Evolutionary conservation across 768 basidiomycete genomes (phyloP).

Genomic region (Leucosporidium scottii): DNA sequence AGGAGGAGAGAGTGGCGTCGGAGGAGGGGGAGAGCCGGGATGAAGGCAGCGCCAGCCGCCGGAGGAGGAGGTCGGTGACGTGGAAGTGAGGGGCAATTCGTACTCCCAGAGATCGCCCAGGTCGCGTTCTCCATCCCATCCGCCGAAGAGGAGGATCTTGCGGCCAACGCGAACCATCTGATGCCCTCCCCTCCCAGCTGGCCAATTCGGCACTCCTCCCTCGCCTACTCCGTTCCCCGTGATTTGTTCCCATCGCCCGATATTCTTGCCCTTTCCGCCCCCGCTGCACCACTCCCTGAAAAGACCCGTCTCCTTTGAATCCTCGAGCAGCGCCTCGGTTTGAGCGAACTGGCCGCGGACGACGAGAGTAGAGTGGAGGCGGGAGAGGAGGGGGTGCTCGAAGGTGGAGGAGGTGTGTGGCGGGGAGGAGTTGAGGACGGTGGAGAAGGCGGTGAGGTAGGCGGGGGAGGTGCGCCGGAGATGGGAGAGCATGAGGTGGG

Average conservation of each 20-base stretch:
- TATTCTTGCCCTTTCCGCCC: background rate
- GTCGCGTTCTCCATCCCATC: slow-evolving; percentile 13
- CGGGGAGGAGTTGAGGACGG: slow-evolving; percentile 1
- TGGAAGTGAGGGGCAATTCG: slow-evolving; percentile 7
- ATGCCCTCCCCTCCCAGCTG: slow-evolving; percentile 22
- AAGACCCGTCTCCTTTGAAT: background rate
- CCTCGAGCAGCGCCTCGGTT: slow-evolving; percentile 13
- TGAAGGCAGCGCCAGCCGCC: background rate
- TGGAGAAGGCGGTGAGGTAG: slow-evolving; percentile 1
- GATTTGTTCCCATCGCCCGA: slow-evolving; percentile 21
- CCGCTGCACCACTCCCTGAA: slow-evolving; percentile 14
- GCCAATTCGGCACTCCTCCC: background rate
- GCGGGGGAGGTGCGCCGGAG: slow-evolving; percentile 16
- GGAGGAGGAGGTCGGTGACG: background rate
- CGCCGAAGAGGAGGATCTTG: slow-evolving; percentile 26
- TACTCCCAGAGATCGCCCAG: slow-evolving; percentile 28
- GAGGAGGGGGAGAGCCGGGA: too few species aligned
- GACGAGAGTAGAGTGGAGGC: slow-evolving; percentile 11
- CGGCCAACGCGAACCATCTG: slow-evolving; percentile 25
- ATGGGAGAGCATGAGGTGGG: slow-evolving; percentile 23
- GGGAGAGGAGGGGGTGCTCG: slow-evolving; percentile 18
- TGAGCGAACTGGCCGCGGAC: slow-evolving; percentile 6
- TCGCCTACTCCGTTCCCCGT: background rate
- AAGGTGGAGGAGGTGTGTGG: background rate
- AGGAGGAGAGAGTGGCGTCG: too few species aligned